Conservation (phyloP, 192 early-diverging fungal species). For the Helicostylum pulchrum region DNA sequence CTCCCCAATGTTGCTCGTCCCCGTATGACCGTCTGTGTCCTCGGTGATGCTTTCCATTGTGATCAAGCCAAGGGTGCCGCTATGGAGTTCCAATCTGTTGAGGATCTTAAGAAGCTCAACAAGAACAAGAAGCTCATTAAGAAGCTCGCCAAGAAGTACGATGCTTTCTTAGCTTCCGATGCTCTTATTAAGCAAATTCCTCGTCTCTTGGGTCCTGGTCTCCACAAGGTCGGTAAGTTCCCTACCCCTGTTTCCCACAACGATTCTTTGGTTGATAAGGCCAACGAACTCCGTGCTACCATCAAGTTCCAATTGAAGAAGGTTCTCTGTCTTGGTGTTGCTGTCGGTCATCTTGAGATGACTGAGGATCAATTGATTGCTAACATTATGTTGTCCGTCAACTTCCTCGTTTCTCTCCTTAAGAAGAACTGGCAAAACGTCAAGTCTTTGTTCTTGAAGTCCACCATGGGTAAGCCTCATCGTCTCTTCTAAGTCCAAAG, state of each 20-base stretch:
- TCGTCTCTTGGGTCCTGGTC: conserved; percentile 96
- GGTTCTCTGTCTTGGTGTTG: conserved; percentile 96
- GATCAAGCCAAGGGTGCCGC: conserved; percentile 91
- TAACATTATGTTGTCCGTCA: conserved; percentile 98
- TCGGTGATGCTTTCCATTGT: conserved; percentile 95
- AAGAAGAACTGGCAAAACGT: conserved; percentile 99
- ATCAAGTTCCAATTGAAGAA: conserved; percentile 99
- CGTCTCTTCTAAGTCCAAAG: conserved; percentile 73
- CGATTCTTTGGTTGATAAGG: conserved; percentile 84
- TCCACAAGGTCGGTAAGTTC: conserved; percentile 99
- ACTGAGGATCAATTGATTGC: conserved; percentile 90
- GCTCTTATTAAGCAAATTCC: conserved; percentile 99
- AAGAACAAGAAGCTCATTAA: conserved; percentile 99
- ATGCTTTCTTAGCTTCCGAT: conserved; percentile 97
- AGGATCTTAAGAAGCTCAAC: conserved; percentile 99
- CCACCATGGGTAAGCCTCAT: conserved; percentile 92
- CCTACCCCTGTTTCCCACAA: conserved; percentile 90
- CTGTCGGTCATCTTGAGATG: conserved; percentile 93
- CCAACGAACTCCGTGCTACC: conserved; percentile 91
- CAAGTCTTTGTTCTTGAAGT: conserved; percentile 97
- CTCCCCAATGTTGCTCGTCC: conserved; percentile 95
- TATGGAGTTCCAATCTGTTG: conserved; percentile 90
- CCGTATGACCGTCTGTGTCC: conserved; percentile 90
- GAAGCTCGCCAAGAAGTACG: conserved; percentile 98
- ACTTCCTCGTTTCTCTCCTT: conserved; percentile 95